These are phyloP conservation scores for Croton setiger DNA, from an alignment of 441 rosid genomes.

Conservation along the genomic window DNA sequence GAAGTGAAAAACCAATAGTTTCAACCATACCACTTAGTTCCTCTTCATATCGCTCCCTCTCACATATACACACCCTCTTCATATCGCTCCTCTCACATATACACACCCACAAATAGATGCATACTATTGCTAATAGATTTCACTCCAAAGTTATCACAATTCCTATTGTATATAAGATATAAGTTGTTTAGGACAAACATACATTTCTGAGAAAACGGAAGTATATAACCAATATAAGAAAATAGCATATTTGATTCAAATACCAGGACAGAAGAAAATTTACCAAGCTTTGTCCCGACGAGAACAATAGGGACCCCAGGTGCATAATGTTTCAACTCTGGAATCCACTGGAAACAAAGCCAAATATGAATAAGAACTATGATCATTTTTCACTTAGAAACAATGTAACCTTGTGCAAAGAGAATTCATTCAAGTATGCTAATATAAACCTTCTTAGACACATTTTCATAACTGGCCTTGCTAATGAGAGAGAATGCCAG, in stretches of 20 bases:
- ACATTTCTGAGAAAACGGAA: background rate
- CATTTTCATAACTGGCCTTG: conserved; percentile 89
- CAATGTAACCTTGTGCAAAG: background rate
- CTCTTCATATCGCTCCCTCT: background rate
- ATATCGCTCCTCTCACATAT: background rate
- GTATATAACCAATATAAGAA: background rate
- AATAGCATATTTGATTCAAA: background rate
- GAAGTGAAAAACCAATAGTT: background rate
- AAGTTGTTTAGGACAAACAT: background rate
- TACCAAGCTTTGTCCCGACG: conserved; percentile 85
- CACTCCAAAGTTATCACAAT: background rate
- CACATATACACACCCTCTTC: too few relatives aligned
- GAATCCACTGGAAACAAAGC: conserved; percentile 65
- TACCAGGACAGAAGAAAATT: background rate
- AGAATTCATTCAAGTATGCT: background rate
- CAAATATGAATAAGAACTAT: conserved; percentile 1
- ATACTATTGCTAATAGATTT: background rate
- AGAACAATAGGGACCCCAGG: conserved; percentile 86
- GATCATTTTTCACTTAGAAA: background rate
- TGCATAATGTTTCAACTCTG: conserved; percentile 85
- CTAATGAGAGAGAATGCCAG: conserved; percentile 85
- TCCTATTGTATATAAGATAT: too few relatives aligned
- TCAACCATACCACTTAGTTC: background rate
- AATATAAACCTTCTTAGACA: conserved; percentile 72
- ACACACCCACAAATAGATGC: background rate